Base-by-base conservation (phyloP, 2,329 filamentous ascomycete genomes). In the Fusarium sp. region DNA sequence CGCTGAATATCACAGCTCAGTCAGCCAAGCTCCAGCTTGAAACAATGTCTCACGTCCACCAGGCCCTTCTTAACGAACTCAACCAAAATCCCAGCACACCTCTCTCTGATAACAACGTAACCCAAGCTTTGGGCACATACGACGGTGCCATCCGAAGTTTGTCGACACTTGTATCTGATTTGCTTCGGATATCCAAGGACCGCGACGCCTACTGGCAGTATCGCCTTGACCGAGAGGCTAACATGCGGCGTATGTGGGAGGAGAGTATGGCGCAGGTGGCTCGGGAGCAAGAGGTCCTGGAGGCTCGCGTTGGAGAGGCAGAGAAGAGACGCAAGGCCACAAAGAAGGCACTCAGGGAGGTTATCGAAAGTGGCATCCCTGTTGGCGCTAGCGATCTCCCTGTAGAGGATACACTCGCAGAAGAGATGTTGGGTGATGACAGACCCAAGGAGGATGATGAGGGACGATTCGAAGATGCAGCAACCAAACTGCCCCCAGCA, bases 221-320 rank as follows among this genome's bases (percentile, higher is more conserved):
- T 76, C 90, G 94, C 15, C 84, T 99, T 40, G 94, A 97, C 71
- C 90, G 94, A 54, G 96, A 99, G 80, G 90, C 90, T 43, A 93
- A 97, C 76, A 91, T 98, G 81, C 89, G 96, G 37, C 90, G 92
- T 62, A 92, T 99, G 89, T 99, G 96, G 96, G 96, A 99, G 80
- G 96, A 99, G 75, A 98, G 94, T 79, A 97, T 99, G 96, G 94
- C 96, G 11, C 90, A 94, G 73, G 92, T 99, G n/a, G 96, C 94
- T 19, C 90, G 89, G 56, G 96, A 99, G 77, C 96, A 99, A 73
- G 96, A 98, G 79, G 88, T 94, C 51, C 86, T 99, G 2, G 93
- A 98, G 76, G 92, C 89, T 35, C 91, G 90, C 59, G 92, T 97
- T 63, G 93, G 92, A 44, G 92, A 97, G 79, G 92, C 94, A 2